These are phyloP conservation scores for Clathrospora elynae DNA, from an alignment of 2,329 filamentous ascomycete genomes.

Conservation along the genomic window DNA sequence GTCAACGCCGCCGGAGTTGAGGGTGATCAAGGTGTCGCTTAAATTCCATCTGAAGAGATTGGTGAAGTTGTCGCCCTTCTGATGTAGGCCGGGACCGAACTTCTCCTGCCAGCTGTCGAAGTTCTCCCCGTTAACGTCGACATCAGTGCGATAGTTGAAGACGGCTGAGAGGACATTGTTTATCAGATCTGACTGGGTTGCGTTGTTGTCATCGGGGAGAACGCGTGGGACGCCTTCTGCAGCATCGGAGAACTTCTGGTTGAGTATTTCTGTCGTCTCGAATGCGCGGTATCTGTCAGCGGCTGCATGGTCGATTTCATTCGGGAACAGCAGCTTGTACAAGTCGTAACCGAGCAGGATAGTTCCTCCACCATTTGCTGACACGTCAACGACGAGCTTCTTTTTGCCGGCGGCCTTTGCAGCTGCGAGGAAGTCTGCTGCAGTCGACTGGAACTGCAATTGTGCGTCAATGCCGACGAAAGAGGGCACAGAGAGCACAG, in stretches of 20 bases:
- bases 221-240: constrained; percentile 40
- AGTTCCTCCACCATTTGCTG: constrained; percentile 63
- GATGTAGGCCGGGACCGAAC: constrained; percentile 48
- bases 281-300: constrained; percentile 59
- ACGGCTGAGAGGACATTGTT: constrained; percentile 48
- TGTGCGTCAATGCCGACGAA: constrained; percentile 46
- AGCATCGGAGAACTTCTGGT: constrained; percentile 48
- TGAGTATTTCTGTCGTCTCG: constrained; percentile 54
- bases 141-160: constrained; percentile 55
- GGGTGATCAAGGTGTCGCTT: constrained; percentile 45
- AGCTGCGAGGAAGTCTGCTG: constrained; percentile 49
- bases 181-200: constrained; percentile 43
- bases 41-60: constrained; percentile 61
- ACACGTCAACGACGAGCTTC: constrained; percentile 65
- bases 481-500: constrained; percentile 52
- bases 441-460: constrained; percentile 50
- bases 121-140: constrained; percentile 57
- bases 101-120: constrained; percentile 56
- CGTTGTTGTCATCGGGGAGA: constrained; percentile 38
- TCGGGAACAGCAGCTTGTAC: constrained; percentile 63
- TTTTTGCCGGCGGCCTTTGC: constrained; percentile 60
- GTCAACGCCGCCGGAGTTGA: constrained; percentile 43
- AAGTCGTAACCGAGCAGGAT: constrained; percentile 67
- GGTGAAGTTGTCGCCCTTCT: constrained; percentile 61
- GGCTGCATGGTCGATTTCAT: constrained; percentile 54